Evolutionary conservation across 768 basidiomycete genomes (phyloP).

Genomic region (Russula sp.): DNA sequence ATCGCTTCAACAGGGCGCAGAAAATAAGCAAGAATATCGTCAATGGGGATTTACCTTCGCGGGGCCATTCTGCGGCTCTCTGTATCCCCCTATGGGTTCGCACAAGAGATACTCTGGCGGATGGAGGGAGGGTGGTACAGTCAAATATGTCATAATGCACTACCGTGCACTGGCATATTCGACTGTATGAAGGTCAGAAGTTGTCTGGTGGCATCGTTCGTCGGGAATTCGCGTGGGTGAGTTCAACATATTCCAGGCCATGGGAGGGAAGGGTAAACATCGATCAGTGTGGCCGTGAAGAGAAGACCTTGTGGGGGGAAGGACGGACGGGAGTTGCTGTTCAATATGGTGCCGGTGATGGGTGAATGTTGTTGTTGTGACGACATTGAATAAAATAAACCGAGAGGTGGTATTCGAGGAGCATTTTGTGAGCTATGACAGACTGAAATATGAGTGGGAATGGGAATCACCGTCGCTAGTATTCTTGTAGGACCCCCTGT

Average conservation of each 20-base stretch:
- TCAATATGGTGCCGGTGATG: not conserved
- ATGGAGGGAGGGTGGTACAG: not conserved
- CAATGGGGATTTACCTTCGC: not conserved
- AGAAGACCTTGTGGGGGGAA: not conserved
- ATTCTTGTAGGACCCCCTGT: not conserved
- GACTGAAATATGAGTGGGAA: not conserved
- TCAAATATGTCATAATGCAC: too few relatives aligned
- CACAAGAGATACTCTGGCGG: not conserved
- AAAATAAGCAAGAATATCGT: not conserved
- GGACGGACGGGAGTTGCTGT: not conserved
- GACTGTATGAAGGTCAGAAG: not conserved
- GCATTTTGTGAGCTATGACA: not conserved
- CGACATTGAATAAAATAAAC: not conserved
- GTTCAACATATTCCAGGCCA: not conserved
- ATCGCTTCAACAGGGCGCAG: constrained; percentile 4
- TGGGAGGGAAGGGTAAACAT: not conserved
- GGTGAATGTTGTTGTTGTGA: not conserved
- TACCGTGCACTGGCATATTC: too few relatives aligned
- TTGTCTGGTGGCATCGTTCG: not conserved
- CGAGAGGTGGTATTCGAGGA: not conserved
- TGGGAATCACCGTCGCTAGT: not conserved
- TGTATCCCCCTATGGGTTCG: not conserved
- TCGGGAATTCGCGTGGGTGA: not conserved
- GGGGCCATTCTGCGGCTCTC: not conserved
- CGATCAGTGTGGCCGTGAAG: not conserved